phyloP scores from a whole-genome alignment of 441 rosid species.

The Populus hybrid region DNA sequence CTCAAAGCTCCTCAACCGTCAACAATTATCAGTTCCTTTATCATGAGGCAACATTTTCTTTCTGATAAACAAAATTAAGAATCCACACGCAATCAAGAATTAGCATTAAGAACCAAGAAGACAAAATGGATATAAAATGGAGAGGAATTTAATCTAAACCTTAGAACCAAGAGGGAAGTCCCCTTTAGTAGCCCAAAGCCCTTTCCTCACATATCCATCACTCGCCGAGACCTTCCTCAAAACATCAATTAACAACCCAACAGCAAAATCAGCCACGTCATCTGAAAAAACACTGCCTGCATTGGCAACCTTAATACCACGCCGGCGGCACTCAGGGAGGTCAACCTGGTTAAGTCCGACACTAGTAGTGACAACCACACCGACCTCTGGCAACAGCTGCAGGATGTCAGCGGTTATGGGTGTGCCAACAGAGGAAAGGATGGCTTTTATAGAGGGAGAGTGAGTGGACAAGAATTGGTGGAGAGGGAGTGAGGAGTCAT shows the following conservation, averaged over 20 bases:
- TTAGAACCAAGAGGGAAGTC: slow-evolving; percentile 23
- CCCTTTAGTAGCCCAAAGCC: slow-evolving; percentile 19
- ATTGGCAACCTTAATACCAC: slow-evolving; percentile 28
- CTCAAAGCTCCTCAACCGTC: neutral
- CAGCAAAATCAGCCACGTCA: slow-evolving; percentile 30
- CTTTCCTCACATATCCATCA: slow-evolving; percentile 20
- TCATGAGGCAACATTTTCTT: neutral
- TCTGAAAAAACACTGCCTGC: slow-evolving; percentile 16
- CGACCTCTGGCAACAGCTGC: slow-evolving; percentile 21
- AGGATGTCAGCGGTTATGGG: slow-evolving; percentile 21
- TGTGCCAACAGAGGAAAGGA: slow-evolving; percentile 12
- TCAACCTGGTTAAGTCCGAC: slow-evolving; percentile 35
- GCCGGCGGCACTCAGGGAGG: slow-evolving; percentile 33
- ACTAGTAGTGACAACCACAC: slow-evolving; percentile 21
- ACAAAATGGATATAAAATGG: neutral
- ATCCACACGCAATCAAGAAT: neutral
- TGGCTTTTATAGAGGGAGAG: slow-evolving; percentile 25
- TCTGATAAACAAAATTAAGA: neutral
- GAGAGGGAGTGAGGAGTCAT: slow-evolving; percentile 37
- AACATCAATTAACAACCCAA: slow-evolving; percentile 28
- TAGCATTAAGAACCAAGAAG: neutral
- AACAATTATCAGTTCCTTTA: neutral
- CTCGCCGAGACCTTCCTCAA: slow-evolving; percentile 22
- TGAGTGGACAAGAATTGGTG: slow-evolving; percentile 24
- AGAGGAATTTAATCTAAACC: slow-evolving; percentile 8